A percentile compares a stretch with the other conserved stretches of the same genome.
Conservation (phyloP, 768 basidiomycete species). For the Tulasnella sp. region DNA sequence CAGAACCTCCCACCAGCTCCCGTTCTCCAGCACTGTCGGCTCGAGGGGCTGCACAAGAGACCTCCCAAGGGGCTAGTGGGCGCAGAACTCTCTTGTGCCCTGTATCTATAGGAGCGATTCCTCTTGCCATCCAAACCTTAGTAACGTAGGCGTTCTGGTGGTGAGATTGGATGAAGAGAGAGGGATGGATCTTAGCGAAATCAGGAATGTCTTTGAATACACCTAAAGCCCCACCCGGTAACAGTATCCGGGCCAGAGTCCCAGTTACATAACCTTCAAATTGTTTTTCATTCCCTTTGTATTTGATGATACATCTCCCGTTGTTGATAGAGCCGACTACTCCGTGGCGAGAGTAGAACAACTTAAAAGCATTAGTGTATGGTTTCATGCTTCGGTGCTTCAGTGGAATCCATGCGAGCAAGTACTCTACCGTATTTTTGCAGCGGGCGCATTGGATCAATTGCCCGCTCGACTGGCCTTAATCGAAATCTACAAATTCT, state of each 20-base stretch:
- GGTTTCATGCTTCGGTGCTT: too few species aligned
- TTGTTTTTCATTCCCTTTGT: background rate
- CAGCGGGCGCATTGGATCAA: too few species aligned
- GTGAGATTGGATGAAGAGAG: constrained; percentile 45
- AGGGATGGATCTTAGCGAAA: constrained; percentile 15
- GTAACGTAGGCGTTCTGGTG: constrained; percentile 50
- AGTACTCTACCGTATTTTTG: too few species aligned
- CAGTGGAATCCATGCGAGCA: too few species aligned
- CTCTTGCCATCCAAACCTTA: constrained; percentile 47
- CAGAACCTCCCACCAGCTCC: background rate
- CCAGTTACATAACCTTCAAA: background rate
- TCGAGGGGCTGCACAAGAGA: background rate
- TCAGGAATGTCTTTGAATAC: constrained; percentile 25
- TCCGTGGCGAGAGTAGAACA: too few species aligned
- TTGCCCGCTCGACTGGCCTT: too few species aligned
- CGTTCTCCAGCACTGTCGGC: background rate
- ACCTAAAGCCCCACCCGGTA: background rate
- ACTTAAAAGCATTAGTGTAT: too few species aligned
- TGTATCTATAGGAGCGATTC: constrained; percentile 44
- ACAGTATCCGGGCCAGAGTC: background rate
- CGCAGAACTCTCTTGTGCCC: background rate
- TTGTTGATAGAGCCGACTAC: too few species aligned
- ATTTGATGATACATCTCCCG: too few species aligned
- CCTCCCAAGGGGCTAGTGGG: background rate
- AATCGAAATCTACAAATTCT: too few species aligned